Conservation (phyloP, 805 yeast genomes). For the Yamadazyma kitorensis region DNA sequence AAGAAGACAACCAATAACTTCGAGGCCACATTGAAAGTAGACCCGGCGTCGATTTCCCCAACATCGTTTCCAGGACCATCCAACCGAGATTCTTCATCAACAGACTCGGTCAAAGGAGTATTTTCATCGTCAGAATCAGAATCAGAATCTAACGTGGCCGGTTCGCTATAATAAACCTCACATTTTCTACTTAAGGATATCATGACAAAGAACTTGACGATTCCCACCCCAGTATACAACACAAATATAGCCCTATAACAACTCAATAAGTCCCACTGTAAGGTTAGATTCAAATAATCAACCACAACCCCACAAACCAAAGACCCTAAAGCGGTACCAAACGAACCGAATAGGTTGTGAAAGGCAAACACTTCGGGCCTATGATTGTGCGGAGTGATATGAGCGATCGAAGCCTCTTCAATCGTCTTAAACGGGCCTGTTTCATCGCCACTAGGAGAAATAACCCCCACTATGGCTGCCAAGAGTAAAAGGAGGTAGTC, state of each 20-base stretch:
- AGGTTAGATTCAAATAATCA: conserved; percentile 36
- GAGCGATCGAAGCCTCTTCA: conserved; percentile 82
- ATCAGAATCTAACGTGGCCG: conserved; percentile 1
- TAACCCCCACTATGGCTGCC: conserved; percentile 82
- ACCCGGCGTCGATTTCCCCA: too few relatives aligned
- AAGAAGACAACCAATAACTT: conserved; percentile 62
- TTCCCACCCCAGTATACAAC: conserved; percentile 54
- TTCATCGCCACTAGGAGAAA: conserved; percentile 86
- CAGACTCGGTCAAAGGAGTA: conserved; percentile 2
- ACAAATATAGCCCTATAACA: conserved; percentile 59
- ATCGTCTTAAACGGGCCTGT: conserved; percentile 88
- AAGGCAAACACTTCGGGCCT: conserved; percentile 75
- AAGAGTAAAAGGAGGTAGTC: conserved; percentile 53
- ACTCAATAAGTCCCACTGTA: conserved; percentile 30
- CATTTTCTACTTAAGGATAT: conserved; percentile 49
- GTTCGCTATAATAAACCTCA: conserved; percentile 36
- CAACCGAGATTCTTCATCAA: not conserved
- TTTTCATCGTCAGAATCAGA: conserved; percentile 2
- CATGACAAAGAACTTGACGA: conserved; percentile 49
- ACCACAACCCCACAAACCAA: conserved; percentile 59
- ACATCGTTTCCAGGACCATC: too few relatives aligned
- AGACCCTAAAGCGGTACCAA: conserved; percentile 76
- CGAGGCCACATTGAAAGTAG: conserved; percentile 16
- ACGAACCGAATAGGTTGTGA: conserved; percentile 65
- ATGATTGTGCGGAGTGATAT: conserved; percentile 60